Conservation (phyloP, 805 yeast species). For the Danielozyma ontarioensis region DNA sequence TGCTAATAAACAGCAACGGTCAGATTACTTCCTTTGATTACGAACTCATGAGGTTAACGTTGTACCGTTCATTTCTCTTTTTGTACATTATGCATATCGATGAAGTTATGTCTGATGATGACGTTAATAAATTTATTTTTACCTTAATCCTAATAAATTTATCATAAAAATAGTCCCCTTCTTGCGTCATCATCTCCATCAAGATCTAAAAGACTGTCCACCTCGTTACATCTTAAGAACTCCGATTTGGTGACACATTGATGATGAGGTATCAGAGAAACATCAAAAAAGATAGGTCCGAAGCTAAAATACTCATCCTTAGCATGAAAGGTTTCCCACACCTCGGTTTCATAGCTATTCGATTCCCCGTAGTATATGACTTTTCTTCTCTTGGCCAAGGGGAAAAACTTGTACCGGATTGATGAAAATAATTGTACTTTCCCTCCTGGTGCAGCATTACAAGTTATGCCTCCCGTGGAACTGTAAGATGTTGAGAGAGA, state of each 20-base stretch:
- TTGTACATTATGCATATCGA: background rate
- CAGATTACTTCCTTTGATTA: slow-evolving; percentile 38
- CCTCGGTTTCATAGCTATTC: slow-evolving; percentile 4
- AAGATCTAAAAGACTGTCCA: background rate
- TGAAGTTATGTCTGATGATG: background rate
- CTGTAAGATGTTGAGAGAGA: slow-evolving; percentile 6
- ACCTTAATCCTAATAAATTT: background rate
- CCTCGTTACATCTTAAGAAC: slow-evolving; percentile 3
- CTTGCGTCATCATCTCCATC: background rate
- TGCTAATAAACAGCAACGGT: slow-evolving; percentile 37
- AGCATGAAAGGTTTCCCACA: slow-evolving; percentile 5
- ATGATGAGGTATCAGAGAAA: slow-evolving; percentile 6
- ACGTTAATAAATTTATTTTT: background rate
- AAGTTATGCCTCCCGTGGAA: slow-evolving; percentile 11
- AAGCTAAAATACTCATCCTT: slow-evolving; percentile 3
- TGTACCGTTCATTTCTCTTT: background rate
- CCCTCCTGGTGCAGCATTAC: slow-evolving; percentile 11
- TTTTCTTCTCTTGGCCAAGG: slow-evolving; percentile 8
- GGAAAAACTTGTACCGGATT: slow-evolving; percentile 8
- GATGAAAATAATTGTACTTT: slow-evolving; percentile 15
- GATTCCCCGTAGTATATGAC: slow-evolving; percentile 3
- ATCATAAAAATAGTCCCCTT: background rate
- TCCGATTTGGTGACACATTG: slow-evolving; percentile 12
- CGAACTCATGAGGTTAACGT: background rate
- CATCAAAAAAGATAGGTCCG: slow-evolving; percentile 13